Base-by-base conservation (phyloP, 2,329 filamentous ascomycete genomes). In the Claviceps lovelessii region DNA sequence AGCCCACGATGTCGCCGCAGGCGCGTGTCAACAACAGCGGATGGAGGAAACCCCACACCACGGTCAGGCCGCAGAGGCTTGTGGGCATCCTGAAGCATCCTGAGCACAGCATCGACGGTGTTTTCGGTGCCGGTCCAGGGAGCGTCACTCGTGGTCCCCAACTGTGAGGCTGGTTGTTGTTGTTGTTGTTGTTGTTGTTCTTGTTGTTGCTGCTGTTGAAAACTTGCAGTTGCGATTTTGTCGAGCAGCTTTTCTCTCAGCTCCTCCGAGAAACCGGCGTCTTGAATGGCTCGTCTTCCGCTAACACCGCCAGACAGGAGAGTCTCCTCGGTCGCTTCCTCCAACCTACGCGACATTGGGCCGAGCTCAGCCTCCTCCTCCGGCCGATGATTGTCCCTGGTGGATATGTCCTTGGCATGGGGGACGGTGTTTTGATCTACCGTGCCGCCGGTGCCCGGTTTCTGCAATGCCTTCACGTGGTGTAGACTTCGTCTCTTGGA, bases 41-140 rank as follows among this genome's bases (percentile, higher is more conserved):
- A 71, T 48, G 74, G 71, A 48, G 72, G 71, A 15, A 71, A 67
- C 29, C 72, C 73, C 2, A 75, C 74, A 41, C 79, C 71, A 3
- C 77, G 61, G 0, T 68, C 72, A 4, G 73, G 73, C 15, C 67
- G 70, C 51, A 94, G 72, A 0, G 85, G 86, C 63, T 90, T 89
- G 57, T 80, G 81, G 31, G 88, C 79, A 65, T 95, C 89, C 55
- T 88, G 79, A 11, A 93, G 70, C 86, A 97, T 97, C 37, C 93
- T 83, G 51, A 95, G 72, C 28, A 89, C 83, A 0, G 85, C 78
- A 66, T 96, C 90, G 61, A 84, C 80, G 1, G 85, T 71, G 5
- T 73, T 74, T 69, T 97, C 93, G 13, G 78, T 75, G 2, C 91
- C 93, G 0, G 79, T 82, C 93, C 93, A 98, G 1, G 85, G 77